phyloP scores from a whole-genome alignment of 164 flowering plant genomes.

The Annona squamosa region DNA sequence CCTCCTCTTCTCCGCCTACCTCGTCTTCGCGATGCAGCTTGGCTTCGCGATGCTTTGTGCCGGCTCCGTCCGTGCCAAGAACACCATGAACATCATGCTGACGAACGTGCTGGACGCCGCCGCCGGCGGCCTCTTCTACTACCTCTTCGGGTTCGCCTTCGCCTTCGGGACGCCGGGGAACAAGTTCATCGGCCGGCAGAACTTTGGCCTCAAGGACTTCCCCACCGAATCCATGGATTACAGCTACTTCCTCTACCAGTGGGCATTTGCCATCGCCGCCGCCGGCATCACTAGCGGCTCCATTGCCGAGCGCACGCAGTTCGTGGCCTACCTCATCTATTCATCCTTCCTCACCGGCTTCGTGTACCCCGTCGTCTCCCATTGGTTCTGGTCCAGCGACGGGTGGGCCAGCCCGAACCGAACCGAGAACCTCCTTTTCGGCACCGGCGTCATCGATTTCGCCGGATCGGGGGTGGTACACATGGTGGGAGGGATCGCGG shows the following conservation, averaged over 20 bases:
- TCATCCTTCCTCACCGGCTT: conserved; percentile 66
- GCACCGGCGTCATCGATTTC: conserved; percentile 62
- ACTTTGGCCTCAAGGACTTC: conserved; percentile 43
- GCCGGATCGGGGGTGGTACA: conserved; percentile 78
- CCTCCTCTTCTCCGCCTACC: conserved; percentile 49
- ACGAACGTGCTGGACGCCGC: conserved; percentile 48
- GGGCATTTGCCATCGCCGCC: conserved; percentile 87
- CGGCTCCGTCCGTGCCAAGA: conserved; percentile 49
- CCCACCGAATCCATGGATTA: conserved; percentile 36
- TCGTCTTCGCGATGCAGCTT: conserved; percentile 44
- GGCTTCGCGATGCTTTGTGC: conserved; percentile 58
- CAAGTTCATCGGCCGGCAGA: conserved; percentile 36
- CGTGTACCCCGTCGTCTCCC: conserved; percentile 71
- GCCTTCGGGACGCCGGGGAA: conserved; percentile 36
- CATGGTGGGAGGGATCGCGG: conserved; percentile 71
- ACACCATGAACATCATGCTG: conserved; percentile 49
- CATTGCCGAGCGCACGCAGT: conserved; percentile 74
- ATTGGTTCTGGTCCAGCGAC: conserved; percentile 74
- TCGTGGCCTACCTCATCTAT: conserved; percentile 63
- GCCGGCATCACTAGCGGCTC: conserved; percentile 81
- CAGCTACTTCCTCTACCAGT: conserved; percentile 52
- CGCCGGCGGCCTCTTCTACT: conserved; percentile 39
- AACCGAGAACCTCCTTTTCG: conserved; percentile 30
- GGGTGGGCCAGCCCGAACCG: conserved; percentile 60
- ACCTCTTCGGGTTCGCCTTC: conserved; percentile 41